Evolutionary conservation across 2,329 filamentous ascomycete genomes (phyloP), one percentile per base, ranked within the genome.

Genomic region (Fusarium sp.): DNA sequence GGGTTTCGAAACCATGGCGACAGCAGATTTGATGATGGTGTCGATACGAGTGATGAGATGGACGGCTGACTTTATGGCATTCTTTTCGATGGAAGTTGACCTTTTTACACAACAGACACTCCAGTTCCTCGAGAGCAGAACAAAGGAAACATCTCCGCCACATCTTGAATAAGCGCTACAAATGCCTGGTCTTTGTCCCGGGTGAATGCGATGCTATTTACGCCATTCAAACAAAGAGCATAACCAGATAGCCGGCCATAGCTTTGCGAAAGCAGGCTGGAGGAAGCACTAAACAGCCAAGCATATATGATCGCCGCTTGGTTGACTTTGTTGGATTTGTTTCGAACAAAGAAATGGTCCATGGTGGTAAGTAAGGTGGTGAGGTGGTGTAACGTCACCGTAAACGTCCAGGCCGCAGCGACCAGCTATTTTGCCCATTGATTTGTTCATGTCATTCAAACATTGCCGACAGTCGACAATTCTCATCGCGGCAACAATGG

Each of bases 181-280:
- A 33, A 39, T 59, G 48, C 53, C 14, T 47, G 5, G 60, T 58
- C 70, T 72, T 72, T 72, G 70, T 71, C 50, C 11, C 47, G 15
- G 10, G 33, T 49, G 33, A 28, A 40, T 41, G 28, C 13, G 33
- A 41, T 43, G 30, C 30, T 56, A 45, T 56, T 61, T 56, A 40
- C 39, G 30, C 22, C n/a, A 37, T 41, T 20, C 11, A 24, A 45
- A 68, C 54, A 68, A 68, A 61, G 59, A 50, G 19, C 19, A 20
- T 22, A 13, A 22, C 26, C 7, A 28, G 24, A 14, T 33, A n/a
- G 19, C 9, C 35, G 43, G 32, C 37, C 19, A 50, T 30, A 41
- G 43, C 45, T 45, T 46, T 49, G 54, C 35, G 19, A 46, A 45
- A 32, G 14, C 24, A 9, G 30, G 6, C 24, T 24, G 24, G 7